A percentile compares a stretch with the other conserved stretches of the same genome.
phyloP scores from a whole-genome alignment of 352 stramenopile species.

The Pythium periplocum region DNA sequence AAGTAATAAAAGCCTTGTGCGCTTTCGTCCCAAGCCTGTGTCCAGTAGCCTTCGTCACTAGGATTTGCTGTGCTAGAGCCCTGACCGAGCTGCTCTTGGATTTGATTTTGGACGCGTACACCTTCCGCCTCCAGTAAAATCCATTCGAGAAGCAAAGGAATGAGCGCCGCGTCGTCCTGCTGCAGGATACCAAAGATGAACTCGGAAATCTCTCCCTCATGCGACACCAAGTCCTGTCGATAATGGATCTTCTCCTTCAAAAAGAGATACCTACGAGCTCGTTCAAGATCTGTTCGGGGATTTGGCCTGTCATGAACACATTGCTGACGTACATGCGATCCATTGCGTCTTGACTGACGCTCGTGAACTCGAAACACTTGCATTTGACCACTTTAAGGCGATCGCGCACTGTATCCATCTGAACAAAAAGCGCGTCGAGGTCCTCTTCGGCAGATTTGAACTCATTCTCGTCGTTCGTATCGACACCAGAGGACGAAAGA shows the following conservation, averaged over 20 bases:
- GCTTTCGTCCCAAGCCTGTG: slow-evolving; percentile 58
- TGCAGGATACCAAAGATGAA: slow-evolving; percentile 63
- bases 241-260: slow-evolving; percentile 81
- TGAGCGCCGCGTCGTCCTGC: slow-evolving; percentile 43
- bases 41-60: slow-evolving; percentile 43
- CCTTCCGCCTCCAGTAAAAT: slow-evolving; percentile 68
- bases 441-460: slow-evolving; percentile 30
- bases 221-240: slow-evolving; percentile 57
- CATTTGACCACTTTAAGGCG: slow-evolving; percentile 60
- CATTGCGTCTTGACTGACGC: slow-evolving; percentile 45
- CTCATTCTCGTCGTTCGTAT: slow-evolving; percentile 9
- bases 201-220: slow-evolving; percentile 56
- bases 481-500: slow-evolving; percentile 31
- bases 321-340: slow-evolving; percentile 43
- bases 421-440: slow-evolving; percentile 34
- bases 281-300: neutral
- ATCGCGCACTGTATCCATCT: slow-evolving; percentile 39
- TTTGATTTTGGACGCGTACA: slow-evolving; percentile 50
- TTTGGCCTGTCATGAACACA: neutral
- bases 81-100: slow-evolving; percentile 50
- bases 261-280: slow-evolving; percentile 50
- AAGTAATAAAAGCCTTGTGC: slow-evolving; percentile 62
- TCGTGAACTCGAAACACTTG: slow-evolving; percentile 67
- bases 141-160: slow-evolving; percentile 73
- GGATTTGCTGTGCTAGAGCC: slow-evolving; percentile 1